A percentile compares a stretch with the other conserved stretches of the same genome.
phyloP scores from a whole-genome alignment of 2,329 filamentous ascomycete species.

The Claviceps lovelessii region DNA sequence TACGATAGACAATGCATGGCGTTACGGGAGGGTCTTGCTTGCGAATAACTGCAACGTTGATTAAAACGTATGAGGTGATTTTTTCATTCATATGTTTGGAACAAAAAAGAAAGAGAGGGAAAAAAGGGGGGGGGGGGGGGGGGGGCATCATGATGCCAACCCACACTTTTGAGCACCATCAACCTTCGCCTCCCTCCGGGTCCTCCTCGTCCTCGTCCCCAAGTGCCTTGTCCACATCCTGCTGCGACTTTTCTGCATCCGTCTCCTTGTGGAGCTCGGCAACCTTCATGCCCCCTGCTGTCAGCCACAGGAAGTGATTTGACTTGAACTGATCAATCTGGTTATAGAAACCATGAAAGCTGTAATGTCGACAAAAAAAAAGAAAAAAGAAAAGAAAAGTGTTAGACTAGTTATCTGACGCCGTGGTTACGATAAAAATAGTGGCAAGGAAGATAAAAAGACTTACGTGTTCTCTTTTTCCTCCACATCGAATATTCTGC shows the following conservation, averaged over 20 bases:
- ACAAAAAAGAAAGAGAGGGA: no score
- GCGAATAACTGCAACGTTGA: no score
- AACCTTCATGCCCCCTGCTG: conserved; percentile 51
- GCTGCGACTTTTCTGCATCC: conserved; percentile 23
- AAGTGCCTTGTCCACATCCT: conserved; percentile 31
- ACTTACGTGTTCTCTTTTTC: conserved; percentile 75
- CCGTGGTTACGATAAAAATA: background rate
- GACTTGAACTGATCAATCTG: conserved; percentile 63
- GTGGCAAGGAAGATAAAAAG: background rate
- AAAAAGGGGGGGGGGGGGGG: no score
- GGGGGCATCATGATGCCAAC: no score
- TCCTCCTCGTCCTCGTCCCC: conserved; percentile 40
- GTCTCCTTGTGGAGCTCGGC: conserved; percentile 27
- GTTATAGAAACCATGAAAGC: conserved; percentile 65
- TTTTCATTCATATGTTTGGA: no score
- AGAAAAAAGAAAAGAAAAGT: background rate
- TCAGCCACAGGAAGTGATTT: conserved; percentile 61
- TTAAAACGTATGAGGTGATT: no score
- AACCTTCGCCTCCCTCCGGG: conserved; percentile 31
- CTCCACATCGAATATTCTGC: conserved; percentile 79
- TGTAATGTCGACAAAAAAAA: conserved; percentile 15
- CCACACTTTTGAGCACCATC: background rate
- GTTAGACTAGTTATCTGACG: background rate
- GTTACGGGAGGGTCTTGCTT: no score
- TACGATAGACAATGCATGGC: no score